Conservation (phyloP, 1,139 yeast species). For the Magnusiomyces suaveolens region DNA sequence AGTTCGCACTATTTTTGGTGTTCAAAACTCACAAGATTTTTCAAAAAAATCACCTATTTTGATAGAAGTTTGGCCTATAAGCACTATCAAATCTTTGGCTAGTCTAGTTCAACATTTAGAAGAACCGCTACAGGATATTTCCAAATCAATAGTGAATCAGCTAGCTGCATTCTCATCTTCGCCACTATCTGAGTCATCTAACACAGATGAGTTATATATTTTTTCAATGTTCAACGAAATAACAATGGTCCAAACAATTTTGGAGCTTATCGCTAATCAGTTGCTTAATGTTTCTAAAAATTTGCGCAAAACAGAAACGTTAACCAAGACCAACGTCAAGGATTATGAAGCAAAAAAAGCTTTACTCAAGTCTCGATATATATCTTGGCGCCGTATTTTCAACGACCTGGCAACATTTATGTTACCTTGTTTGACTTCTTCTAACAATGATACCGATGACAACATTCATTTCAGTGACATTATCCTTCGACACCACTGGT, state of each 20-base stretch:
- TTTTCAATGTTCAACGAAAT: conserved; percentile 10
- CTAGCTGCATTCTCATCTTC: not conserved
- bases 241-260: conserved; percentile 33
- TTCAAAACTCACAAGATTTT: conserved; percentile 13
- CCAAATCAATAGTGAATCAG: conserved; percentile 6
- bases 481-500: conserved; percentile 36
- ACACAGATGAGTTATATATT: not conserved
- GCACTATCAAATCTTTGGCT: conserved; percentile 18
- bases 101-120: conserved; percentile 20
- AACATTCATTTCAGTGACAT: conserved; percentile 1
- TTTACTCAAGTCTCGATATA: conserved; percentile 7
- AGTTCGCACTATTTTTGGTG: conserved; percentile 32
- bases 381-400: conserved; percentile 11
- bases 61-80: conserved; percentile 23
- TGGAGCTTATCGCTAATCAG: conserved; percentile 50
- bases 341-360: conserved; percentile 12
- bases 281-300: conserved; percentile 22
- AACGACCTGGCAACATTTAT: conserved; percentile 5
- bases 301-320: conserved; percentile 14
- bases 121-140: conserved; percentile 13
- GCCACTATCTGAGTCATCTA: not conserved
- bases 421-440: too few relatives aligned
- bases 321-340: conserved; percentile 11
- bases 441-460: not conserved
- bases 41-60: conserved; percentile 11